Percentiles rank a stretch among this genome's conserved stretches.
phyloP scores from a whole-genome alignment of 1,284 basidiomycete genomes.

The Sparassis latifolia region DNA sequence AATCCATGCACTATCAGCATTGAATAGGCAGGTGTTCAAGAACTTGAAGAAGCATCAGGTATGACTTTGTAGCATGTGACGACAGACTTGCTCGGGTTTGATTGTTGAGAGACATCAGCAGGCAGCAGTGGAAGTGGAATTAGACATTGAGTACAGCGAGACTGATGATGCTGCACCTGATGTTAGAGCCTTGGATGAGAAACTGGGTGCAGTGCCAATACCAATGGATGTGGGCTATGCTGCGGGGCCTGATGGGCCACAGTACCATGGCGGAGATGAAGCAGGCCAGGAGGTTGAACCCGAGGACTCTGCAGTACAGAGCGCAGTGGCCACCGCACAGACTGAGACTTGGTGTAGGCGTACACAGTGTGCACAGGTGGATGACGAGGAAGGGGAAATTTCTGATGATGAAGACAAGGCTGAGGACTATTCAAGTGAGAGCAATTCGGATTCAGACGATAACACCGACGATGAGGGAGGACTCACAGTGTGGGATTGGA shows the following conservation, averaged over 20 bases:
- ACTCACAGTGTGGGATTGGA: conserved; percentile 9
- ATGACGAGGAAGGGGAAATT: too few species aligned
- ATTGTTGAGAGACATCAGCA: too few species aligned
- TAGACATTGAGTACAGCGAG: not conserved
- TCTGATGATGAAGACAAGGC: too few species aligned
- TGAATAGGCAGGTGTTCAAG: not conserved
- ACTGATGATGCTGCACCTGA: not conserved
- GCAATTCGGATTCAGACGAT: not conserved
- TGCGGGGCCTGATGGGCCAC: not conserved
- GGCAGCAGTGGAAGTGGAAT: not conserved
- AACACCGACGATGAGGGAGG: conserved; percentile 1
- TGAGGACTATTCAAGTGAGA: too few species aligned
- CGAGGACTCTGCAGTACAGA: too few species aligned
- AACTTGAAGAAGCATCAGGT: not conserved
- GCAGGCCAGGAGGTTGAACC: too few species aligned
- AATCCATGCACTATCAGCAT: not conserved
- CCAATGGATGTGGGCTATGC: not conserved
- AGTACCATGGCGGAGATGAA: too few species aligned
- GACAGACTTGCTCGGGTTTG: not conserved
- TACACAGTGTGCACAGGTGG: too few species aligned
- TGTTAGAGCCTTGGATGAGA: not conserved
- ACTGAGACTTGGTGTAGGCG: too few species aligned
- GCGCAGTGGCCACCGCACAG: too few species aligned
- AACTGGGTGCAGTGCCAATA: not conserved
- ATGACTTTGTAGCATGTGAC: not conserved